These are phyloP conservation scores for Myochromella boudieri DNA, from an alignment of 768 basidiomycete species.

Conservation along the genomic window DNA sequence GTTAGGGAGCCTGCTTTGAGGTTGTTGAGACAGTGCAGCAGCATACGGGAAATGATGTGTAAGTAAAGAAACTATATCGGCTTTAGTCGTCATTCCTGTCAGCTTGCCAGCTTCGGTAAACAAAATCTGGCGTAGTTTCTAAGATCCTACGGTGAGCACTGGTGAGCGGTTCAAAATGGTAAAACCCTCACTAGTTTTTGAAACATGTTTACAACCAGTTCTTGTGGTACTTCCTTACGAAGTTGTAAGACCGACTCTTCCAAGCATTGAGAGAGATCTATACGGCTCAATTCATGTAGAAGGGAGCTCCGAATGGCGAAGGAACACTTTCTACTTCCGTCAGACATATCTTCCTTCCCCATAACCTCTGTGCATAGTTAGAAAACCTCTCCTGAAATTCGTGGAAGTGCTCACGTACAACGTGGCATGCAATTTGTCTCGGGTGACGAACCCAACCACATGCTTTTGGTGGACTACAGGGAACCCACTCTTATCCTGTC, in stretches of 20 bases:
- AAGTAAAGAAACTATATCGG: slow-evolving; percentile 60
- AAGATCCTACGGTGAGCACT: not conserved
- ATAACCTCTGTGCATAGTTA: slow-evolving; percentile 24
- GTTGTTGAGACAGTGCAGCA: slow-evolving; percentile 31
- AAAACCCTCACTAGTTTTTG: slow-evolving; percentile 63
- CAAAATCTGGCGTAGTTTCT: slow-evolving; percentile 70
- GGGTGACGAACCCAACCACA: slow-evolving; percentile 63
- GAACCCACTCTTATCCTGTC: slow-evolving; percentile 42
- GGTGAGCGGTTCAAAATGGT: not conserved
- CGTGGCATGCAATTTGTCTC: slow-evolving; percentile 48
- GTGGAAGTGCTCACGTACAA: slow-evolving; percentile 29
- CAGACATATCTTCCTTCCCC: slow-evolving; percentile 27
- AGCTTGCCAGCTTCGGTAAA: slow-evolving; percentile 62
- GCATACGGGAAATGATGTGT: slow-evolving; percentile 59
- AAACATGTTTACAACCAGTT: slow-evolving; percentile 72
- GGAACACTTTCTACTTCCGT: slow-evolving; percentile 36
- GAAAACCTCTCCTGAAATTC: not conserved
- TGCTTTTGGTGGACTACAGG: slow-evolving; percentile 55
- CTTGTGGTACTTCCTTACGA: slow-evolving; percentile 67
- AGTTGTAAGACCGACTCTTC: slow-evolving; percentile 60
- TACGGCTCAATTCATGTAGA: slow-evolving; percentile 25
- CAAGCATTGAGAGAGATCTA: slow-evolving; percentile 38
- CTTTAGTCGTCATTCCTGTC: slow-evolving; percentile 67
- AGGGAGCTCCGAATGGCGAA: slow-evolving; percentile 34
- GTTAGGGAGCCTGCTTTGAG: no score